Base-by-base conservation (phyloP, 768 basidiomycete species). In the Dentipellis fragilis region DNA sequence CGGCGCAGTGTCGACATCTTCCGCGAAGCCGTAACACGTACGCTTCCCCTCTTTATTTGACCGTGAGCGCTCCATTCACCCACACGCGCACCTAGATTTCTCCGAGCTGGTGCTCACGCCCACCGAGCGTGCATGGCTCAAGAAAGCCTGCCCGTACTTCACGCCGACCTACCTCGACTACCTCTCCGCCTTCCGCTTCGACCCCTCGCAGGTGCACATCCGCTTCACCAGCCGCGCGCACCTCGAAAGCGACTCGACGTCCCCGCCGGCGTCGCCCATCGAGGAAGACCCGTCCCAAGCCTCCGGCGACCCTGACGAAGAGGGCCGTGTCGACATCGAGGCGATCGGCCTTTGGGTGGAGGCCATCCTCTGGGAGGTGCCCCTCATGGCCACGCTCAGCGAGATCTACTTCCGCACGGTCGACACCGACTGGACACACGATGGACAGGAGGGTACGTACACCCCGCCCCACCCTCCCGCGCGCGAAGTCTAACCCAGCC, bases 281-380 rank as follows among this genome's bases (percentile, higher is more conserved):
- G 74, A 76, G 3, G 67, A 73, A 4, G 77, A 82, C 39, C 72
- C 70, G 49, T 29, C 29, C 29, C 29, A 29, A 6, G 3, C n/a
- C n/a, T 4, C 10, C 14, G 42, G 42, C 42, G 42, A 45, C 42
- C 48, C 48, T 10, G 67, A 72, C 52, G 67, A 62, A 53, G 61
- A 62, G 49, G 94, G 93, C 4, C 67, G 71, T 37, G 69, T 94
- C 37, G 81, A 90, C 62, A 87, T 99, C 53, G 81, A 84, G 58
- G 79, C 81, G 5, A 64, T 64, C 29, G 93, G 91, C 7, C 77
- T 76, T 5, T 94, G 92, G 92, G 70, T 71, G 0, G 89, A 93
- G 60, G 79, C 89, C 7, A 95, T 98, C 56, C 72, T 96, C 23
- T 99, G 95, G 84, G 96, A 98, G 71, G 93, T 97, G 1, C 94